These are phyloP conservation scores for Gonapodya sp. DNA, from an alignment of 192 early-diverging fungal species.

Conservation along the genomic window DNA sequence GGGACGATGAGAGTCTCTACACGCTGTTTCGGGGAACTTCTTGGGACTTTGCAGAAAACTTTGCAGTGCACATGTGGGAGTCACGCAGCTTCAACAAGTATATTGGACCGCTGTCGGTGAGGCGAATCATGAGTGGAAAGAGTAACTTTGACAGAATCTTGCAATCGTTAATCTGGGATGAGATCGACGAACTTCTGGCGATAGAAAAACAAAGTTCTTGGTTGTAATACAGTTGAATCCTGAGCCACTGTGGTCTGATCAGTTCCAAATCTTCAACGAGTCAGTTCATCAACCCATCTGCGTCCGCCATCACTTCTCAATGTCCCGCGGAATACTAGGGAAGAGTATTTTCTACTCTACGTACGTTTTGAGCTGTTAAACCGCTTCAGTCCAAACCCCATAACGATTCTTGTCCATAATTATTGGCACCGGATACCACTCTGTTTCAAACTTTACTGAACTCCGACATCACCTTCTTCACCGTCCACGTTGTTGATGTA, in stretches of 20 bases:
- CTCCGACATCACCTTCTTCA: background rate
- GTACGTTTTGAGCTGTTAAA: background rate
- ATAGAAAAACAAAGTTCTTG: background rate
- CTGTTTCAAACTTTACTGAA: no score
- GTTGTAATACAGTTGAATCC: no score
- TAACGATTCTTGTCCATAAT: no score
- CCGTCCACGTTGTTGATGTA: background rate
- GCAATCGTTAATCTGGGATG: constrained; percentile 2
- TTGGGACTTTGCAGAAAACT: constrained; percentile 9
- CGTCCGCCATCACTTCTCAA: no score
- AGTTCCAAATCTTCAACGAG: no score
- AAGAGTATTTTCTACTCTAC: background rate
- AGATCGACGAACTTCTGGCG: background rate
- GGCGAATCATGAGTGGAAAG: background rate
- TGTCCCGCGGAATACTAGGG: background rate
- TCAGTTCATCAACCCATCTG: no score
- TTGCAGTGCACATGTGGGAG: constrained; percentile 7
- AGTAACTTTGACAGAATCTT: background rate
- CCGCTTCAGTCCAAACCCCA: no score
- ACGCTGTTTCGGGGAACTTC: background rate
- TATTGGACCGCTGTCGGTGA: background rate
- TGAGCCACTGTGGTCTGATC: no score
- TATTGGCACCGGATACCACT: no score
- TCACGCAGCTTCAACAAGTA: background rate
- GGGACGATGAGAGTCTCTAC: constrained; percentile 1